Evolutionary conservation across 108 stramenopile species (phyloP).

Genomic region (Pelagomonas calceolata): DNA sequence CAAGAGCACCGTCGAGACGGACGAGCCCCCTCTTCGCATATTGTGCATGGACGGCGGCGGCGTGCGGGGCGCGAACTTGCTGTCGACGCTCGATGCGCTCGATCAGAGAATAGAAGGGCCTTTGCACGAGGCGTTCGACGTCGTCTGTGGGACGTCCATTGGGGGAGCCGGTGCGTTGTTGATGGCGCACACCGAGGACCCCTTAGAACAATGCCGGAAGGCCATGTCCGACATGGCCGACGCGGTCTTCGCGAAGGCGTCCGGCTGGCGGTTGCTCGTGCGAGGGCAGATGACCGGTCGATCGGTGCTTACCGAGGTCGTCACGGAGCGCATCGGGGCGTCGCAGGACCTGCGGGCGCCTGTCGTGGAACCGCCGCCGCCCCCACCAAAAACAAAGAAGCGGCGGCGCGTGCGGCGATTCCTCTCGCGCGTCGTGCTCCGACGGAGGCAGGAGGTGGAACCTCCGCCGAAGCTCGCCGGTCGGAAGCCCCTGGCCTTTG

Average conservation of each 20-base stretch:
- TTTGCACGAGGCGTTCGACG: conserved; percentile 25
- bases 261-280: conserved; percentile 37
- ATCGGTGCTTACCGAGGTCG: neutral
- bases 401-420: no score
- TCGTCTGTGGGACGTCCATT: conserved; percentile 48
- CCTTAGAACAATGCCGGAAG: neutral
- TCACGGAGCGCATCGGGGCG: neutral
- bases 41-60: neutral
- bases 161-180: conserved; percentile 35
- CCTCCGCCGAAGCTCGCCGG: no score
- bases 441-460: no score
- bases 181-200: conserved; percentile 36
- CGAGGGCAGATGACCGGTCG: conserved; percentile 25
- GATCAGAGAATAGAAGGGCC: conserved; percentile 23
- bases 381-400: neutral
- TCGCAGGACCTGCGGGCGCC: neutral
- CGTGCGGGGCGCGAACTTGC: neutral
- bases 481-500: neutral
- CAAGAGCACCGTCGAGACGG: no score
- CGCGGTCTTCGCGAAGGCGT: conserved; percentile 25
- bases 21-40: neutral
- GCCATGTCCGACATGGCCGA: conserved; percentile 23
- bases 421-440: neutral
- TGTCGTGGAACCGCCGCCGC: neutral
- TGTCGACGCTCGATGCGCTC: conserved; percentile 26